A percentile compares a stretch with the other conserved stretches of the same genome.
Conservation (phyloP, 1,284 basidiomycete genomes). For the Trametes sp. region DNA sequence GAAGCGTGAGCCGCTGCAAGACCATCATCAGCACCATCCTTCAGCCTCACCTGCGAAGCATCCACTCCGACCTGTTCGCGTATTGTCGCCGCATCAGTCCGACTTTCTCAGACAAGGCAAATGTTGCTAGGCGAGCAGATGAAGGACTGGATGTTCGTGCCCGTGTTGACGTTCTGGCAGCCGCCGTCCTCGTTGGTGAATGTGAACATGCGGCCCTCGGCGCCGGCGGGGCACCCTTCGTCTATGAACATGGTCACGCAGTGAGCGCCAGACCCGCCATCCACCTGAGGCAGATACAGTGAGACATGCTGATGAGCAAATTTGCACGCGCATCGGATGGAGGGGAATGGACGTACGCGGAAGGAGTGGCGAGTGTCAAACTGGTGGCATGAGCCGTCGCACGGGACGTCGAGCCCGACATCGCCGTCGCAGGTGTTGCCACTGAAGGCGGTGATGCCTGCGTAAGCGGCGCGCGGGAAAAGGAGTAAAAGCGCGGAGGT, state of each 20-base stretch:
- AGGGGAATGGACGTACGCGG: background rate
- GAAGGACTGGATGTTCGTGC: background rate
- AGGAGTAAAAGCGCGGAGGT: background rate
- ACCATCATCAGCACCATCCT: too few species aligned
- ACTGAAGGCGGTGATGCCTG: background rate
- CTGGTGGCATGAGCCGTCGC: slow-evolving; percentile 1
- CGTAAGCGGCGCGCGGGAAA: background rate
- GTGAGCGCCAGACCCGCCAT: background rate
- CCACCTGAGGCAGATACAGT: background rate
- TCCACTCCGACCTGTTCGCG: too few species aligned
- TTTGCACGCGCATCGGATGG: background rate
- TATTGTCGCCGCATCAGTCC: too few species aligned
- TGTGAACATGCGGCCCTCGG: background rate
- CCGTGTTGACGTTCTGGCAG: background rate
- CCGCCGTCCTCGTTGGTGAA: background rate
- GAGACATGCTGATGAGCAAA: background rate
- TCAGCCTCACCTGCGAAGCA: too few species aligned
- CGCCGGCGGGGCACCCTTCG: background rate
- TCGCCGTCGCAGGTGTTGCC: background rate
- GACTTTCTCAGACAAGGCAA: background rate
- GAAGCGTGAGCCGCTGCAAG: too few species aligned
- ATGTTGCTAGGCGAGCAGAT: background rate
- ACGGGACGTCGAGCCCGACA: background rate
- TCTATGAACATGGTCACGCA: background rate
- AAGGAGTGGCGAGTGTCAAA: background rate